These are phyloP conservation scores for Capsicum chinense DNA, from an alignment of 257 asterid genomes.

Conservation along the genomic window DNA sequence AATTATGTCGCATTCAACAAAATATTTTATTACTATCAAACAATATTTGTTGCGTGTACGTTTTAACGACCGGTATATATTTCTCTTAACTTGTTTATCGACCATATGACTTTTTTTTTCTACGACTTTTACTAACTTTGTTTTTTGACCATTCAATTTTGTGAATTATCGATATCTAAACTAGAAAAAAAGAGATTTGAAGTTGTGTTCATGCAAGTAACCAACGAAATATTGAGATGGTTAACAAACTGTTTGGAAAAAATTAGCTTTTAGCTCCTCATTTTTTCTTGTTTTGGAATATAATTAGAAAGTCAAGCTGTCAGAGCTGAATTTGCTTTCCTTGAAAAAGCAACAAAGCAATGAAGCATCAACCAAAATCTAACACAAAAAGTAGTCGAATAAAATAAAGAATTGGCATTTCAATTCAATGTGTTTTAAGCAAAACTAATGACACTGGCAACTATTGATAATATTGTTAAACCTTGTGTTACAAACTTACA, in stretches of 20 bases:
- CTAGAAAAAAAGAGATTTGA: background rate
- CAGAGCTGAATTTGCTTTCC: background rate
- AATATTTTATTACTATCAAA: background rate
- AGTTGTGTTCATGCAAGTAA: background rate
- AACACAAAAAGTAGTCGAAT: background rate
- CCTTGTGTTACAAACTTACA: background rate
- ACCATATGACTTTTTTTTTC: background rate
- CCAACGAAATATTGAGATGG: background rate
- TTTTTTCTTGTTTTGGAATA: background rate
- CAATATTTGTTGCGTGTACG: background rate
- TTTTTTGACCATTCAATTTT: background rate
- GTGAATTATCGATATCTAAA: background rate
- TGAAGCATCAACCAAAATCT: background rate
- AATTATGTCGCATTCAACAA: background rate
- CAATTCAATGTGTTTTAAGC: too few species aligned
- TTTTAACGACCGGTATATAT: background rate
- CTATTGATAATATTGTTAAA: background rate
- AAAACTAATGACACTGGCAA: background rate
- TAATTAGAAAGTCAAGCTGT: constrained; percentile 18
- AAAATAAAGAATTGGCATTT: background rate
- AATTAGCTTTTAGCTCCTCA: background rate
- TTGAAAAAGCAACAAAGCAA: constrained; percentile 14
- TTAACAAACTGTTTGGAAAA: background rate
- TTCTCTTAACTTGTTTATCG: background rate
- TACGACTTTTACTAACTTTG: background rate